Evolutionary conservation across 2,329 filamentous ascomycete genomes (phyloP).

Genomic region (Thermoascus crustaceus): DNA sequence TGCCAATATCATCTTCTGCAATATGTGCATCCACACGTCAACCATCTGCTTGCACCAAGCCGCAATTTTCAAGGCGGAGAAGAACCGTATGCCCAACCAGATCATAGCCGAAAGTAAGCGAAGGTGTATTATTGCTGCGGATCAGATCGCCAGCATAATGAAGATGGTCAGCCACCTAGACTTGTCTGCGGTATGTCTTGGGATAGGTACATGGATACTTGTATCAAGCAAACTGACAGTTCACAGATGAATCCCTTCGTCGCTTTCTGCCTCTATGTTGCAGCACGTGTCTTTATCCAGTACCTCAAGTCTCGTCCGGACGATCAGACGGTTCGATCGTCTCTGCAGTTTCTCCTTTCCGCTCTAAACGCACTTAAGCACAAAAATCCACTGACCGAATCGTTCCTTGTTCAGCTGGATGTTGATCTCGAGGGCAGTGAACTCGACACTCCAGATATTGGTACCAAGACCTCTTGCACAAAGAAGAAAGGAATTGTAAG

Average conservation of each 20-base stretch:
- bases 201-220: conserved; percentile 30
- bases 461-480: neutral
- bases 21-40: conserved; percentile 95
- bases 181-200: conserved; percentile 60
- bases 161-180: conserved; percentile 88
- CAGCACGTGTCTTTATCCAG: conserved; percentile 88
- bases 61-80: conserved; percentile 94
- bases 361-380: conserved; percentile 85
- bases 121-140: conserved; percentile 84
- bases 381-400: conserved; percentile 85
- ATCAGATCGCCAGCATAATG: conserved; percentile 93
- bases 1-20: conserved; percentile 83
- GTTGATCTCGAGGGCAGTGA: conserved; percentile 67
- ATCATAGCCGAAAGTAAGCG: conserved; percentile 86
- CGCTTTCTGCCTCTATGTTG: conserved; percentile 93
- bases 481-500: neutral
- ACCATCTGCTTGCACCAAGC: conserved; percentile 97
- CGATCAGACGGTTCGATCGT: conserved; percentile 67
- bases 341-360: conserved; percentile 79
- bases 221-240: conserved; percentile 12
- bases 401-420: conserved; percentile 86
- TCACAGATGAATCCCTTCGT: conserved; percentile 87
- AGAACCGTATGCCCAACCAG: conserved; percentile 66
- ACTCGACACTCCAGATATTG: conserved; percentile 13
- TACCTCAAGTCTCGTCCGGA: conserved; percentile 91